These are phyloP conservation scores for Clonostachys rhizophaga DNA, from an alignment of 2,329 filamentous ascomycete genomes.

Conservation along the genomic window DNA sequence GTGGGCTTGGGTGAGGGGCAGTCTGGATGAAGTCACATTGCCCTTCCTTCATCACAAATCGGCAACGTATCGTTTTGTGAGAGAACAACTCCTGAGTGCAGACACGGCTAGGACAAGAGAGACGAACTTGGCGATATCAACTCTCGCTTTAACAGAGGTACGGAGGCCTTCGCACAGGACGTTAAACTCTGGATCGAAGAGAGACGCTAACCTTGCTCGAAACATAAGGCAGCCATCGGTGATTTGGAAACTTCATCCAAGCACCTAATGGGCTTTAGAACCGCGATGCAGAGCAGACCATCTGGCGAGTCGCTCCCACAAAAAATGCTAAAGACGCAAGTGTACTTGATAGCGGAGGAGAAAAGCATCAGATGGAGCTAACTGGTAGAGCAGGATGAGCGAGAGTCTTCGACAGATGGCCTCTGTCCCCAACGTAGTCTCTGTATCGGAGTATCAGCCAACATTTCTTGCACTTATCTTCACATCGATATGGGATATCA, in stretches of 20 bases:
- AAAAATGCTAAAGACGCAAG: slow-evolving; percentile 35
- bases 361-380: neutral
- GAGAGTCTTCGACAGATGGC: slow-evolving; percentile 27
- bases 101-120: slow-evolving; percentile 28
- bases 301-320: slow-evolving; percentile 26
- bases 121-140: slow-evolving; percentile 36
- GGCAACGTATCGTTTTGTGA: slow-evolving; percentile 38
- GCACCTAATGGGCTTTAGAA: slow-evolving; percentile 18
- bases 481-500: slow-evolving; percentile 34
- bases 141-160: slow-evolving; percentile 38
- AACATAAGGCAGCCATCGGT: slow-evolving; percentile 31
- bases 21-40: slow-evolving; percentile 35
- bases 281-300: slow-evolving; percentile 2
- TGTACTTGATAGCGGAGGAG: neutral
- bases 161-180: neutral
- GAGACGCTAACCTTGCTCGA: neutral
- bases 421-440: slow-evolving; percentile 23
- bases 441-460: slow-evolving; percentile 34
- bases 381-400: slow-evolving; percentile 24
- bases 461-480: slow-evolving; percentile 38
- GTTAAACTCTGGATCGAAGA: neutral
- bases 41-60: slow-evolving; percentile 41
- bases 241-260: slow-evolving; percentile 35
- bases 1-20: slow-evolving; percentile 39
- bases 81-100: slow-evolving; percentile 32